Conservation (phyloP, 2,329 filamentous ascomycete genomes). For the Aspergillus ibericus region DNA sequence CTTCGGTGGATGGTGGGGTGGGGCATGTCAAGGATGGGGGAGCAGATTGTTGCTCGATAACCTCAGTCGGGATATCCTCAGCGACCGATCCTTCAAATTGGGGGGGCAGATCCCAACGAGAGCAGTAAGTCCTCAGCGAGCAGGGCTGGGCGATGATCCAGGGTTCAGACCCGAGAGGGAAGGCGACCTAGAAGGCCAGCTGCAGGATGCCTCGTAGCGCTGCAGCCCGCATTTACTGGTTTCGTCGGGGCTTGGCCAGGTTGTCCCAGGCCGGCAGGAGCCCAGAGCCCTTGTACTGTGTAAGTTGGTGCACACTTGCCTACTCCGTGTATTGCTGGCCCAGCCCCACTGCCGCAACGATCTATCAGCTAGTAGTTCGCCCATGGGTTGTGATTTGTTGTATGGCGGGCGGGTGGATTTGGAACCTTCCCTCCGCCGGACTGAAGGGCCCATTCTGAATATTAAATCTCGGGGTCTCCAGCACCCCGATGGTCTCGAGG, state of each 20-base stretch:
- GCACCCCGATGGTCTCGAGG: too few relatives aligned
- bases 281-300: constrained; percentile 7
- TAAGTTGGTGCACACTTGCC: too few relatives aligned
- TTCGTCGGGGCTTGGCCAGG: constrained; percentile 11
- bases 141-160: background rate
- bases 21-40: constrained; percentile 3
- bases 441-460: background rate
- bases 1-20: background rate
- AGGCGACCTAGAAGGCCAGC: constrained; percentile 7
- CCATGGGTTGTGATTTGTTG: background rate
- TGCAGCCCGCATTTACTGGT: constrained; percentile 20
- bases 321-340: background rate
- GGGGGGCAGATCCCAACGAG: background rate
- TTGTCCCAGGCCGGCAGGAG: constrained; percentile 2
- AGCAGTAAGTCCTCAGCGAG: background rate
- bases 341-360: constrained; percentile 13
- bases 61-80: too few relatives aligned
- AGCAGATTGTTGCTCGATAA: background rate
- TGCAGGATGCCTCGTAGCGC: constrained; percentile 6
- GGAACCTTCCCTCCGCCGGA: background rate
- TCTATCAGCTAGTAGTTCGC: constrained; percentile 13
- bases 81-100: background rate
- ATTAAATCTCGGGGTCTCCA: background rate
- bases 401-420: background rate
- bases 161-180: background rate